phyloP scores from a whole-genome alignment of 345 rosid species.

The Salix caprea region DNA sequence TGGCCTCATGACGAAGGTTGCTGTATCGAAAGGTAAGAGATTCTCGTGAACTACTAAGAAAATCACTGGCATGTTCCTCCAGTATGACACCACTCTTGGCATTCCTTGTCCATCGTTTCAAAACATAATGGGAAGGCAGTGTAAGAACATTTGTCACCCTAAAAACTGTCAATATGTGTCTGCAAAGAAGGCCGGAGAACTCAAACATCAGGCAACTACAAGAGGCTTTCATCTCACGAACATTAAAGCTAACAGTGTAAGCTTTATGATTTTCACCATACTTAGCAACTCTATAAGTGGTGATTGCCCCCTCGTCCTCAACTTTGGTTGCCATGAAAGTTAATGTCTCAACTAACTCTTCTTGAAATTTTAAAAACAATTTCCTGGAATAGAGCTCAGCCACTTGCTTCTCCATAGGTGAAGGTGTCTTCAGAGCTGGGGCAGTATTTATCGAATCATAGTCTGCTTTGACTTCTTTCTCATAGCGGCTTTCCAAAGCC shows the following conservation, averaged over 20 bases:
- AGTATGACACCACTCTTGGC: slow-evolving; percentile 50
- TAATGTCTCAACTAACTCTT: slow-evolving; percentile 44
- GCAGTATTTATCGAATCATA: slow-evolving; percentile 38
- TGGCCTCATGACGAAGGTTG: slow-evolving; percentile 51
- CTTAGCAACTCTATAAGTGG: slow-evolving; percentile 42
- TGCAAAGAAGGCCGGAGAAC: slow-evolving; percentile 57
- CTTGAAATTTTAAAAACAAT: slow-evolving; percentile 43
- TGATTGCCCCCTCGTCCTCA: slow-evolving; percentile 32
- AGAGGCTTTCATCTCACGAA: slow-evolving; percentile 48
- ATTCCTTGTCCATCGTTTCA: slow-evolving; percentile 56
- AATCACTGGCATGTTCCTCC: slow-evolving; percentile 33
- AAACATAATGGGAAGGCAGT: slow-evolving; percentile 46
- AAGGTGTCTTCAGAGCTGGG: slow-evolving; percentile 42
- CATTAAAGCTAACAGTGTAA: slow-evolving; percentile 40
- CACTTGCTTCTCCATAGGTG: slow-evolving; percentile 54
- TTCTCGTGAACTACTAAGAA: slow-evolving; percentile 39
- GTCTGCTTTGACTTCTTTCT: slow-evolving; percentile 50
- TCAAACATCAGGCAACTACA: slow-evolving; percentile 66
- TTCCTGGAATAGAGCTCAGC: slow-evolving; percentile 42
- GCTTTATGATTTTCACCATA: slow-evolving; percentile 50
- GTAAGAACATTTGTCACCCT: slow-evolving; percentile 61
- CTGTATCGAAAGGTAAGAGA: slow-evolving; percentile 45
- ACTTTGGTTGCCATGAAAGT: slow-evolving; percentile 38
- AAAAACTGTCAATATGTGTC: slow-evolving; percentile 54
- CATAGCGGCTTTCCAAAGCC: slow-evolving; percentile 38